Base-by-base conservation (phyloP, 2,329 filamentous ascomycete species). In the Lasiodiplodia hormozganensis region DNA sequence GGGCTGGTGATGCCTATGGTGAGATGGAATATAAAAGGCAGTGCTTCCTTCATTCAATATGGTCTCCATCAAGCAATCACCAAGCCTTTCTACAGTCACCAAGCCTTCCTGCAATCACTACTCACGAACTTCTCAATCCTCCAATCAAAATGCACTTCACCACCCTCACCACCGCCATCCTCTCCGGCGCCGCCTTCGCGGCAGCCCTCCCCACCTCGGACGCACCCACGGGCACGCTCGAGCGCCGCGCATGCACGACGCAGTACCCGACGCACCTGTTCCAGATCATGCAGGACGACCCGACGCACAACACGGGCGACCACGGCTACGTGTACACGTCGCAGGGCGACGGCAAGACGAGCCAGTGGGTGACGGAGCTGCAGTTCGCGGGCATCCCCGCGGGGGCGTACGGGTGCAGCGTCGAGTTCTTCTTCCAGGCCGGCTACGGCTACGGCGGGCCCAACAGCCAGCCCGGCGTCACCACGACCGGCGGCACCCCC, bases 401-500 rank as follows among this genome's bases (percentile, higher is more conserved):
- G 16, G 69, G 67, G n/a, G 69, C 71, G 21, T 74, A 72, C 67
- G 74, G 74, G 40, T 76, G 75, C 71, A 70, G 72, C 56, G 71
- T 76, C 51, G 74, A 76, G 69, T 69, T 72, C 70, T 73, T 72
- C 69, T 76, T 76, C 70, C 71, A 71, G 2, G 49, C 71, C 23
- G 69, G 67, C 23, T 73, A 72, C 70, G 1, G n/a, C 40, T 6
- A n/a, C 40, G 40, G 40, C 40, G 40, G 40, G 18, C 6, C 40
- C 40, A 47, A 47, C 40, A 21, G 18, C 18, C 40, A 8, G 40
- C 69, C 68, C 47, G 36, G 25, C 7, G 21, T 67, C 11, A 70
- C 73, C 52, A 70, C 69, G 38, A 70, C 52, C 18, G 71, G 68
- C 18, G 73, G 71, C 40, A 70, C 57, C 7, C 18, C 43, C 7